A percentile compares a stretch with the other conserved stretches of the same genome.
Evolutionary conservation across 345 rosid species (phyloP).

Genomic region (Euphorbia peplus): DNA sequence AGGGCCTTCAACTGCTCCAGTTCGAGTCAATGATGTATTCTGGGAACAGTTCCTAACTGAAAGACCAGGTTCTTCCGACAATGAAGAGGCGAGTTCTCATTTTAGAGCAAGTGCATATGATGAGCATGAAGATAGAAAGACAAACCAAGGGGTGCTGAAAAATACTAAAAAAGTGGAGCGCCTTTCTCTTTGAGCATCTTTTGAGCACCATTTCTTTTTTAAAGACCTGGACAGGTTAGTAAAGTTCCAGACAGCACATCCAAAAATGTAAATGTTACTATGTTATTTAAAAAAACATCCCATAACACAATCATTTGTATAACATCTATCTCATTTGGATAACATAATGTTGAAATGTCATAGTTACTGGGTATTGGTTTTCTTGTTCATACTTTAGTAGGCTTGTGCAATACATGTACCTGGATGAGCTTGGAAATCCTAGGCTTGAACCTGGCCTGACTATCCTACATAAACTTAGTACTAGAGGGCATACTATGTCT

Average conservation of each 20-base stretch:
- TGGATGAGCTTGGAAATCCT: background rate
- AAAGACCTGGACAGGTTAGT: conserved; percentile 15
- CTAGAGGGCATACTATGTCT: too few relatives aligned
- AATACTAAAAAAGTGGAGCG: conserved; percentile 51
- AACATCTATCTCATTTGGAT: conserved; percentile 7
- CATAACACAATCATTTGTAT: background rate
- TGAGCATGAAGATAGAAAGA: conserved; percentile 54
- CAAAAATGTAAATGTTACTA: background rate
- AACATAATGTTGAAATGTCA: conserved; percentile 8
- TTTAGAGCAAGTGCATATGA: conserved; percentile 55
- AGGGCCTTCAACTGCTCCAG: conserved; percentile 48
- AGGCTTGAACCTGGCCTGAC: background rate
- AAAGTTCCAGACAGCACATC: conserved; percentile 11
- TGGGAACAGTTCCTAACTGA: conserved; percentile 97
- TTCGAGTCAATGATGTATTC: conserved; percentile 75
- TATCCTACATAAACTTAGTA: background rate
- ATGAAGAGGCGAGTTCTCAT: conserved; percentile 79
- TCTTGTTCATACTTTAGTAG: background rate
- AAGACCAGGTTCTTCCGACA: conserved; percentile 80
- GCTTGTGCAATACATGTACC: background rate
- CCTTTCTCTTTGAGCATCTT: conserved; percentile 69
- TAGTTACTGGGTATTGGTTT: conserved; percentile 2
- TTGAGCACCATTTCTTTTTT: conserved; percentile 35
- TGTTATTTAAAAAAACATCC: background rate
- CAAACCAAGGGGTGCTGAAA: conserved; percentile 40